Percentiles rank a stretch among this genome's conserved stretches.
Evolutionary conservation across 495 filamentous ascomycete genomes (phyloP).

Genomic region (Penicillium lagena): DNA sequence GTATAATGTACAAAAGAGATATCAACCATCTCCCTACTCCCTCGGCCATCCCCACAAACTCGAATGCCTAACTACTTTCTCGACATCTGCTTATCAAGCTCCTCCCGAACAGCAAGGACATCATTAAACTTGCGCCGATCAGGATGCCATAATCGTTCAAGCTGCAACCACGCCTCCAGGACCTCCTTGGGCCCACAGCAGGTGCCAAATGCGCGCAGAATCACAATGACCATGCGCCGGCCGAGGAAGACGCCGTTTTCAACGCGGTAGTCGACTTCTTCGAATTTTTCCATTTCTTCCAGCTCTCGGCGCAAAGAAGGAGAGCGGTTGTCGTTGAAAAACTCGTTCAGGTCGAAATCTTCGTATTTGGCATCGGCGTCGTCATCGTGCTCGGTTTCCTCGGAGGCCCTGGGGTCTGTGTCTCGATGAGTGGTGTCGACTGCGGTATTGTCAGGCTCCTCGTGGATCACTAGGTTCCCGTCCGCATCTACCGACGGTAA

Average conservation of each 20-base stretch:
- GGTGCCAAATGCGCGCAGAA: constrained; percentile 37
- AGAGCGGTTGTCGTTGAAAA: constrained; percentile 6
- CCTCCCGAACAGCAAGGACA: constrained; percentile 31
- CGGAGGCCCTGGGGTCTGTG: neutral
- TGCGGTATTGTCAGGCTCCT: neutral
- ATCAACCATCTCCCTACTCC: neutral
- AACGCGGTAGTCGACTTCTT: constrained; percentile 19
- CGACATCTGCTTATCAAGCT: constrained; percentile 31
- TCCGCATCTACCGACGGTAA: constrained; percentile 13
- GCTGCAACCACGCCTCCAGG: constrained; percentile 34
- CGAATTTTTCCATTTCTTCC: constrained; percentile 1
- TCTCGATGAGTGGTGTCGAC: neutral
- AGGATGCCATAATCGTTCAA: constrained; percentile 38
- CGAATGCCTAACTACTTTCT: neutral
- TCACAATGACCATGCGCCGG: constrained; percentile 32
- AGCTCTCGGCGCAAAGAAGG: neutral
- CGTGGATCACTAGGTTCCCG: neutral
- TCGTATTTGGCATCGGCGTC: neutral
- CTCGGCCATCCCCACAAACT: neutral
- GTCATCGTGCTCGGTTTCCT: neutral
- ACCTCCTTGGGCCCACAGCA: constrained; percentile 31
- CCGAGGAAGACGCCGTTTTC: constrained; percentile 40
- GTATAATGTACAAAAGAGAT: constrained; percentile 27
- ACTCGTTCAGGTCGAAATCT: constrained; percentile 13
- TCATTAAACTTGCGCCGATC: constrained; percentile 30